Evolutionary conservation across 2,329 filamentous ascomycete species (phyloP).

Genomic region (Alternaria hordeiaustralica): DNA sequence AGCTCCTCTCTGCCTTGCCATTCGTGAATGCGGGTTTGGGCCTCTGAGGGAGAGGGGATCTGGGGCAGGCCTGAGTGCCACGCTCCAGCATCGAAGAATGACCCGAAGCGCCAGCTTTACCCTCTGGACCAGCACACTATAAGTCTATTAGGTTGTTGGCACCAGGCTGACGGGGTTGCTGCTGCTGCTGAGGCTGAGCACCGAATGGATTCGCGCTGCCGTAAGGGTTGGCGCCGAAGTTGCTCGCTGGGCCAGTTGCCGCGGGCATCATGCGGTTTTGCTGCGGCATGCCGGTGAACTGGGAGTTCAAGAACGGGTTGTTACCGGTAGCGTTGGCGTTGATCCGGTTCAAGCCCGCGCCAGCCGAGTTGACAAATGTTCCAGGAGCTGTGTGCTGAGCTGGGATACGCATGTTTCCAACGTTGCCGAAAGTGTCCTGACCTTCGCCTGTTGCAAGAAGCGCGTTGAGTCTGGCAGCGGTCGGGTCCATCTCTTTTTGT

Average conservation of each 20-base stretch:
- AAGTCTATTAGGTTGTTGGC: slow-evolving; percentile 69
- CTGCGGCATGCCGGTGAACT: slow-evolving; percentile 74
- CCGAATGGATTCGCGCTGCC: slow-evolving; percentile 64
- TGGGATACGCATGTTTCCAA: slow-evolving; percentile 93
- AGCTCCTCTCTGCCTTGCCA: not conserved
- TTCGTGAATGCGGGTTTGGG: not conserved
- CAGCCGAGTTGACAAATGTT: slow-evolving; percentile 95
- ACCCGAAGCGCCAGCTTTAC: not conserved
- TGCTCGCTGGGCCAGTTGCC: slow-evolving; percentile 59
- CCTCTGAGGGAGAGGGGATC: not conserved
- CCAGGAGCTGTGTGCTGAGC: slow-evolving; percentile 96
- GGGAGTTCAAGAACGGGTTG: slow-evolving; percentile 87
- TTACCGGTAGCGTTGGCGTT: slow-evolving; percentile 73
- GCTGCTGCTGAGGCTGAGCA: slow-evolving; percentile 46
- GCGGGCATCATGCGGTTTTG: slow-evolving; percentile 56
- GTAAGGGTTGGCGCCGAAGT: slow-evolving; percentile 54
- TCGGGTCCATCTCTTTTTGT: slow-evolving; percentile 59
- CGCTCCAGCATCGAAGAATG: slow-evolving; percentile 2
- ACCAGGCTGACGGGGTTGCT: slow-evolving; percentile 50
- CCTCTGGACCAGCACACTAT: slow-evolving; percentile 33
- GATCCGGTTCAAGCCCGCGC: slow-evolving; percentile 75
- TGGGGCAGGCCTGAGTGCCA: not conserved
- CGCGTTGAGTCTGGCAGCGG: slow-evolving; percentile 78
- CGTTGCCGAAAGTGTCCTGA: slow-evolving; percentile 96
- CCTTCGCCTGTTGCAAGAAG: slow-evolving; percentile 88